A percentile compares a stretch with the other conserved stretches of the same genome.
Evolutionary conservation across 495 filamentous ascomycete species (phyloP).

Genomic region (Penicillium ochrochloron): DNA sequence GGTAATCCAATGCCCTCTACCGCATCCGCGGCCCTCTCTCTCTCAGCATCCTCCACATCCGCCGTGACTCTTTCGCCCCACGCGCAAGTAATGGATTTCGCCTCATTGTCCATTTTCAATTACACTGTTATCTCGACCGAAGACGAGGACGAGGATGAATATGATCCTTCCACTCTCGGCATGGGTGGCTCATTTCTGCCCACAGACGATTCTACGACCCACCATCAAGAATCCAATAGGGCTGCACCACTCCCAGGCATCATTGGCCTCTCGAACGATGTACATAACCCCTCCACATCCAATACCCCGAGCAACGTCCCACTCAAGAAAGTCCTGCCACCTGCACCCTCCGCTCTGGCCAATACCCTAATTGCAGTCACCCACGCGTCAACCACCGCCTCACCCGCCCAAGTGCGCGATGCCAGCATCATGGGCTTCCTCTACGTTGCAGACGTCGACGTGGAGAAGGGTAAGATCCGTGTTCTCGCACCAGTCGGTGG

Average conservation of each 20-base stretch:
- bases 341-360: conserved; percentile 40
- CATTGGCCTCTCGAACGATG: conserved; percentile 26
- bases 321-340: conserved; percentile 43
- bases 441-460: conserved; percentile 88
- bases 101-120: conserved; percentile 71
- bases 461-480: conserved; percentile 77
- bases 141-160: conserved; percentile 53
- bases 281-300: conserved; percentile 5
- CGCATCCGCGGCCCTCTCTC: conserved; percentile 37
- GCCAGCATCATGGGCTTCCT: conserved; percentile 90
- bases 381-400: conserved; percentile 67
- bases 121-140: conserved; percentile 50
- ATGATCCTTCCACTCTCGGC: conserved; percentile 48
- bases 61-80: conserved; percentile 82
- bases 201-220: conserved; percentile 32
- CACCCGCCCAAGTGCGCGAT: conserved; percentile 73
- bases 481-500: conserved; percentile 82
- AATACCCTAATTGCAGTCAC: conserved; percentile 81
- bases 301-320: conserved; percentile 33
- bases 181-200: conserved; percentile 52
- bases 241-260: conserved; percentile 33
- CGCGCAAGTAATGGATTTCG: conserved; percentile 77
- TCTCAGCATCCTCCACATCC: conserved; percentile 40
- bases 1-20: conserved; percentile 60
- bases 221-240: conserved; percentile 27